These are phyloP conservation scores for Funneliformis mosseae DNA, from an alignment of 192 early-diverging fungal species.

Conservation along the genomic window DNA sequence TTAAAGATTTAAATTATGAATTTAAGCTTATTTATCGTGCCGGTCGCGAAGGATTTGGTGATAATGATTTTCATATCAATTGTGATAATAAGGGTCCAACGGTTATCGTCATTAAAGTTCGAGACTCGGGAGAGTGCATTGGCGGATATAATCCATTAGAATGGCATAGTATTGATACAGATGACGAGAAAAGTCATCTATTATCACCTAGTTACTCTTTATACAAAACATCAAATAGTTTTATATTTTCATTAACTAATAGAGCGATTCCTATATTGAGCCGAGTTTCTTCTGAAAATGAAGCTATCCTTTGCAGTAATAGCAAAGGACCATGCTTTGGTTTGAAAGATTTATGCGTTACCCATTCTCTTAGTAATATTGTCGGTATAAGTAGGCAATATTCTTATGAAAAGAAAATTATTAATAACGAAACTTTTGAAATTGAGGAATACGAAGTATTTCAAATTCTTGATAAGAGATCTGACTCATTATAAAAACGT, in stretches of 20 bases:
- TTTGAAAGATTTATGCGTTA: not conserved
- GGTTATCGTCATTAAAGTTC: not conserved
- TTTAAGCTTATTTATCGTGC: slow-evolving; percentile 1
- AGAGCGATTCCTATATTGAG: not conserved
- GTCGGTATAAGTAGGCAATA: not conserved
- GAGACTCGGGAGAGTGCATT: not conserved
- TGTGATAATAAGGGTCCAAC: slow-evolving; percentile 2
- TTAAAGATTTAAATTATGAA: not conserved
- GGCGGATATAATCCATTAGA: slow-evolving; percentile 4
- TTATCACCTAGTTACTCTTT: not conserved
- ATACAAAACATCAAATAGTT: not conserved
- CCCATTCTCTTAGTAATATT: too few species aligned
- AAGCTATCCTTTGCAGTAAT: not conserved
- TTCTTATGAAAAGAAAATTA: not conserved
- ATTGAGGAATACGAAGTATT: slow-evolving; percentile 22
- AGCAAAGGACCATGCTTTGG: slow-evolving; percentile 3
- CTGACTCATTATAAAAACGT: not conserved
- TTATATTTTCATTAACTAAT: slow-evolving; percentile 20
- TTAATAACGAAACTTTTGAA: not conserved
- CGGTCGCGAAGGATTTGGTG: not conserved
- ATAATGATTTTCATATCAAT: not conserved
- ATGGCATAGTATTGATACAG: not conserved
- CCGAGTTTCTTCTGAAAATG: not conserved
- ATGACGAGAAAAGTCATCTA: not conserved
- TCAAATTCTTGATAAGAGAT: slow-evolving; percentile 12